phyloP scores from a whole-genome alignment of 2,329 filamentous ascomycete genomes.

The Venturia asperata region DNA sequence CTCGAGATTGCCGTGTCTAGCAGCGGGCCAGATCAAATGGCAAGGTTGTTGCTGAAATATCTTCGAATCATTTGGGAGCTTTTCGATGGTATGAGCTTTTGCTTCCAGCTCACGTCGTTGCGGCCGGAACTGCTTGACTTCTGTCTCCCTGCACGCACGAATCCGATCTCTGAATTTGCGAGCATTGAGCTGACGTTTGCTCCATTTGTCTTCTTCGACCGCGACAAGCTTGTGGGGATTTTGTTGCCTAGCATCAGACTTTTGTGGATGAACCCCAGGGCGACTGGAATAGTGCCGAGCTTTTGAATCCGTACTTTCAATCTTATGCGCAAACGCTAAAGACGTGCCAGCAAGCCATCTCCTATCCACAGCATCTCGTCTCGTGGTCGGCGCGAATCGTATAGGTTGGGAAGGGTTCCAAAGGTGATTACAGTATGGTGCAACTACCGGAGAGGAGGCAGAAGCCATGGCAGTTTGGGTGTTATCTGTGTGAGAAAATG shows the following conservation, averaged over 20 bases:
- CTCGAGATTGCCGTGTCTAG: neutral
- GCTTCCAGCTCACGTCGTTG: neutral
- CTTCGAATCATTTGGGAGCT: neutral
- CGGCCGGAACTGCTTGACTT: neutral
- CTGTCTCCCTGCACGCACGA: neutral
- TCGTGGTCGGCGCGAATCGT: neutral
- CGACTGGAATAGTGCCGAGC: neutral
- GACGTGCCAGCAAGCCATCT: neutral
- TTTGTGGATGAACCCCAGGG: neutral
- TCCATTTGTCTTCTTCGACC: neutral
- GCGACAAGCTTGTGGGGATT: neutral
- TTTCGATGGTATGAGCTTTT: neutral
- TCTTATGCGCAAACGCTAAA: neutral
- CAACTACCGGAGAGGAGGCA: neutral
- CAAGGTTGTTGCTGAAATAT: neutral
- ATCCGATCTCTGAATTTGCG: neutral
- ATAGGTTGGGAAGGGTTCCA: neutral
- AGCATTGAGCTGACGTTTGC: neutral
- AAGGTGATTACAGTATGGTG: neutral
- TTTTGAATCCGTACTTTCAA: neutral
- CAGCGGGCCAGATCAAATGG: neutral
- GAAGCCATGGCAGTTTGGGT: neutral
- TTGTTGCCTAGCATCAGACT: neutral
- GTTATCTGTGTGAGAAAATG: neutral
- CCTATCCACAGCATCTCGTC: neutral